These are phyloP conservation scores for Myxozyma mucilagina DNA, from an alignment of 805 yeast genomes.

Conservation along the genomic window DNA sequence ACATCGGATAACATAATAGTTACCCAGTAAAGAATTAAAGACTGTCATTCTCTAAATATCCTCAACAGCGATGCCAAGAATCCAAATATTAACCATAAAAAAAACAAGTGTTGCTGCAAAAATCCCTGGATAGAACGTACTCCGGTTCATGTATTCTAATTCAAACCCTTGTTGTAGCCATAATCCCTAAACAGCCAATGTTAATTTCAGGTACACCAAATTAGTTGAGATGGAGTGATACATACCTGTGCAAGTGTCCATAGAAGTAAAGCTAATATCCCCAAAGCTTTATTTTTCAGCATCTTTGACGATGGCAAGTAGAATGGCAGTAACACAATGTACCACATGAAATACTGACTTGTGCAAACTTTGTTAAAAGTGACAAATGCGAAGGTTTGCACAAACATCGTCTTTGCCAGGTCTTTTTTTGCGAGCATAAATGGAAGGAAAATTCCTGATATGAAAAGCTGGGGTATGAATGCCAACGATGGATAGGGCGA, in stretches of 20 bases:
- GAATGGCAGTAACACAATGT: constrained; percentile 78
- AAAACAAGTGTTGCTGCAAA: constrained; percentile 58
- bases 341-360: constrained; percentile 96
- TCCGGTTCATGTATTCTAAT: constrained; percentile 74
- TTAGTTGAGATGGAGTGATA: not conserved
- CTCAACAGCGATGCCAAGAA: constrained; percentile 57
- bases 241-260: constrained; percentile 58
- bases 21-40: not conserved
- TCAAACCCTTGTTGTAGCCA: constrained; percentile 81
- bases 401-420: constrained; percentile 57
- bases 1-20: too few species aligned
- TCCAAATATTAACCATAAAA: constrained; percentile 62
- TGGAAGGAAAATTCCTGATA: constrained; percentile 64
- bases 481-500: constrained; percentile 56
- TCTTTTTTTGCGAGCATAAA: constrained; percentile 46
- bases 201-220: not conserved
- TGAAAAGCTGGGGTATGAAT: constrained; percentile 75
- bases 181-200: constrained; percentile 51
- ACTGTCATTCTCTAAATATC: constrained; percentile 38
- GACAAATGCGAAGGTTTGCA: constrained; percentile 78
- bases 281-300: constrained; percentile 37
- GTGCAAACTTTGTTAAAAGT: constrained; percentile 82
- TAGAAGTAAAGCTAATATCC: constrained; percentile 46
- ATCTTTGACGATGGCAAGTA: constrained; percentile 47
- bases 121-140: constrained; percentile 62